phyloP scores from a whole-genome alignment of 163 green algal genomes.

The Chlamydomonas reinhardtii region DNA sequence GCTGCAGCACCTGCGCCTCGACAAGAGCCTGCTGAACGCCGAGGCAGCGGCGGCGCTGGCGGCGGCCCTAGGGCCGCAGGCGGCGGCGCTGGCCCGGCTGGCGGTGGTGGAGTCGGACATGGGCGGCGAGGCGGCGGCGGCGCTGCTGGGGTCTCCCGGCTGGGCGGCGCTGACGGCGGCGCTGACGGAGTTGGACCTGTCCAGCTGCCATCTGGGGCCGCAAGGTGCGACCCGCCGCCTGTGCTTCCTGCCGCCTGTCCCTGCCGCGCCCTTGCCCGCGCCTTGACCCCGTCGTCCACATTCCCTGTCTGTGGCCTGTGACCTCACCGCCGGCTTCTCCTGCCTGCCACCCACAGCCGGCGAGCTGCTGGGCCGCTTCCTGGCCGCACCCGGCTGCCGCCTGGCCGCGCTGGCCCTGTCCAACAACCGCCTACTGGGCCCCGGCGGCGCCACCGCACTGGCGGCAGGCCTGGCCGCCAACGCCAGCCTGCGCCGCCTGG shows the following conservation, averaged over 20 bases:
- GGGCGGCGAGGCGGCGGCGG: slow-evolving; percentile 8
- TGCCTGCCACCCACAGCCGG: background rate
- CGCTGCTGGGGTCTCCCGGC: slow-evolving; percentile 3
- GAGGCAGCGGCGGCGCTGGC: slow-evolving; percentile 4
- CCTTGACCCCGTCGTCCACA: no score
- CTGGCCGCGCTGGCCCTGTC: background rate
- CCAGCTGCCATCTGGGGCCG: background rate
- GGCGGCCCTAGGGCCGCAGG: slow-evolving; percentile 3
- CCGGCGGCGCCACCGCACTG: slow-evolving; percentile 1
- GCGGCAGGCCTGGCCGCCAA: background rate
- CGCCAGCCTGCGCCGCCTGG: slow-evolving; percentile 5
- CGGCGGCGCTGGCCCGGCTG: background rate
- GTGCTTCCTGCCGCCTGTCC: no score
- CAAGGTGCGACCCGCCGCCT: slow-evolving; percentile 19
- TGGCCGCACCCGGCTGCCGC: background rate
- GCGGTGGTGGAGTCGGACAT: slow-evolving; percentile 24
- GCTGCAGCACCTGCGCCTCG: slow-evolving; percentile 12
- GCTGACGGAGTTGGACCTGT: background rate
- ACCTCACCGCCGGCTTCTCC: no score
- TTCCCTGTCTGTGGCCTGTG: no score
- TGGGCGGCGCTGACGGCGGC: background rate
- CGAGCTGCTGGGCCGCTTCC: slow-evolving; percentile 3
- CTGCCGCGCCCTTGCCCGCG: no score
- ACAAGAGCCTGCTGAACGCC: slow-evolving; percentile 1
- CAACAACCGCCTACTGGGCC: slow-evolving; percentile 11